These are phyloP conservation scores for Cyclotella cryptica DNA, from an alignment of 108 stramenopile species.

Conservation along the genomic window DNA sequence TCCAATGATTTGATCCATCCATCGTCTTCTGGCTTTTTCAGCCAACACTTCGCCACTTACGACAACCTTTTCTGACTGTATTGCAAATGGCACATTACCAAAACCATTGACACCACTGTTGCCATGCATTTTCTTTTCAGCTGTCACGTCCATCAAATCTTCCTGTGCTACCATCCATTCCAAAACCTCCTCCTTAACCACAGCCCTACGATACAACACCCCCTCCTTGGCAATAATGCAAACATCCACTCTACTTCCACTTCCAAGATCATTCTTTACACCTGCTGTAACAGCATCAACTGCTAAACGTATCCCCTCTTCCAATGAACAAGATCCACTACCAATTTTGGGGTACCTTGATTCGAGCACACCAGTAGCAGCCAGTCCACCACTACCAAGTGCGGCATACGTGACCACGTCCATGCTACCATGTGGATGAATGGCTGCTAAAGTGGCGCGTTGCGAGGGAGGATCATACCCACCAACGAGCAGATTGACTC, in stretches of 20 bases:
- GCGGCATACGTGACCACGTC: constrained; percentile 82
- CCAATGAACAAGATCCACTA: constrained; percentile 47
- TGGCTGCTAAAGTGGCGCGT: constrained; percentile 60
- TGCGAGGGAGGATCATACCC: constrained; percentile 56
- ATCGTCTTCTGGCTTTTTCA: constrained; percentile 14
- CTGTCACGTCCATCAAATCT: neutral
- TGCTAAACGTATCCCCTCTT: constrained; percentile 68
- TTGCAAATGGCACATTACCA: constrained; percentile 77
- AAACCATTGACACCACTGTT: constrained; percentile 74
- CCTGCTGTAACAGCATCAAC: constrained; percentile 76
- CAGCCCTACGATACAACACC: constrained; percentile 39
- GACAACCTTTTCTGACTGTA: constrained; percentile 55
- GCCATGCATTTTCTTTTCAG: neutral
- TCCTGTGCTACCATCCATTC: constrained; percentile 15
- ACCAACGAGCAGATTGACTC: constrained; percentile 81
- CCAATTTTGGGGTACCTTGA: constrained; percentile 48
- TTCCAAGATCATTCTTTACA: constrained; percentile 87
- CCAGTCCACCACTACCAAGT: constrained; percentile 84
- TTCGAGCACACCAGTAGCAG: constrained; percentile 84
- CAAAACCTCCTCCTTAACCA: constrained; percentile 47
- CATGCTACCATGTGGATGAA: constrained; percentile 88
- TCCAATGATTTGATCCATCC: constrained; percentile 18
- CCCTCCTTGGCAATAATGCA: constrained; percentile 32
- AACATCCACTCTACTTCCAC: constrained; percentile 71
- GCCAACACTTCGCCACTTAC: constrained; percentile 25